A percentile compares a stretch with the other conserved stretches of the same genome.
These are phyloP conservation scores for Colletotrichum sublineola DNA, from an alignment of 2,329 filamentous ascomycete species.

Conservation along the genomic window DNA sequence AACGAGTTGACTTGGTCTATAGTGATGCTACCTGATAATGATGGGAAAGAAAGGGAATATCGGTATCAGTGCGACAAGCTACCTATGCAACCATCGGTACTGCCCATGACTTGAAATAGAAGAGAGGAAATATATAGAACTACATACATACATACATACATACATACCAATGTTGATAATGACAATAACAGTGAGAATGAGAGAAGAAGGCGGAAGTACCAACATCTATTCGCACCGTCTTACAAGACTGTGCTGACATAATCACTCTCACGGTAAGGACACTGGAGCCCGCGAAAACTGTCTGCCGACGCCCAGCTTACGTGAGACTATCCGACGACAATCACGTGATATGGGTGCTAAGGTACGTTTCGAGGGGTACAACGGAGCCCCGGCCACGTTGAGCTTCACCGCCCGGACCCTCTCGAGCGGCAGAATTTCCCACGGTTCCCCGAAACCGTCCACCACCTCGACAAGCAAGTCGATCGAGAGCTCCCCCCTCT, in stretches of 20 bases:
- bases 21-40: neutral
- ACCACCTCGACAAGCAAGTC: constrained; percentile 8
- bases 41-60: neutral
- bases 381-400: too few relatives aligned
- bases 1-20: neutral
- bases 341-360: constrained; percentile 3
- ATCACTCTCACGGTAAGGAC: neutral
- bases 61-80: neutral
- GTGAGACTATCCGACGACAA: neutral
- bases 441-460: constrained; percentile 33
- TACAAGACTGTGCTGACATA: neutral
- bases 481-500: neutral
- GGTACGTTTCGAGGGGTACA: neutral
- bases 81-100: neutral
- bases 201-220: neutral
- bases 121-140: too few relatives aligned
- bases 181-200: too few relatives aligned
- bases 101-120: neutral
- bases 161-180: too few relatives aligned
- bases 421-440: constrained; percentile 42
- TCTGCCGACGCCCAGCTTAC: neutral
- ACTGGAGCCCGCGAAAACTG: neutral
- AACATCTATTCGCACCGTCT: neutral
- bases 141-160: too few relatives aligned
- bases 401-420: constrained; percentile 33